Conservation (phyloP, 2,329 filamentous ascomycete species). For the Nigrospora oryzae region DNA sequence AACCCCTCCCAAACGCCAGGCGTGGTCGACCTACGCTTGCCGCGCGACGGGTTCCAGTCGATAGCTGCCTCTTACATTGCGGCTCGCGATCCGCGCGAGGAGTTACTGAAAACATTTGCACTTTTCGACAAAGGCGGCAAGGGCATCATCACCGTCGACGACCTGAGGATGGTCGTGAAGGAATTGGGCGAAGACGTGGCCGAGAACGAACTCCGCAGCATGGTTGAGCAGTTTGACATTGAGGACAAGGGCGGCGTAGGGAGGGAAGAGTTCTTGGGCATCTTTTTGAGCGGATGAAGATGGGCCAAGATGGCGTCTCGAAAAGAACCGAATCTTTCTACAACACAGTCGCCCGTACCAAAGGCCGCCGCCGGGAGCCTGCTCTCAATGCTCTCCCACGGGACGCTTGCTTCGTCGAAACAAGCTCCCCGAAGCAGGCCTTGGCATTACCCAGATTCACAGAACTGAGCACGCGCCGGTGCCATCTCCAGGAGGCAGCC, state of each 20-base stretch:
- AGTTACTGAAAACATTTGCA: conserved; percentile 84
- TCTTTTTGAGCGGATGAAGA: conserved; percentile 26
- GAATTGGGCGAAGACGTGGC: conserved; percentile 89
- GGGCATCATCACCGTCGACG: conserved; percentile 81
- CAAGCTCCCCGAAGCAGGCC: not conserved
- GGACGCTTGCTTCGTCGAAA: not conserved
- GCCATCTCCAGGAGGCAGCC: not conserved
- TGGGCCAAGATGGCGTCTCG: not conserved
- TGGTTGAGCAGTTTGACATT: conserved; percentile 98
- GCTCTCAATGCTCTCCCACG: not conserved
- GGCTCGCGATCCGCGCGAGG: conserved; percentile 77
- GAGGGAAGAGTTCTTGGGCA: conserved; percentile 60
- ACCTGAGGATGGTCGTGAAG: conserved; percentile 77
- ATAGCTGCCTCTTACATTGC: conserved; percentile 75
- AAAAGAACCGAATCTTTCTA: not conserved
- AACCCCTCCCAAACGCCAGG: conserved; percentile 43
- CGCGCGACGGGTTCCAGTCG: conserved; percentile 62
- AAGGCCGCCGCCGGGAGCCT: not conserved
- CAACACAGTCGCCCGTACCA: not conserved
- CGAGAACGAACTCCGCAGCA: conserved; percentile 84
- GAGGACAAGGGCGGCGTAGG: conserved; percentile 79
- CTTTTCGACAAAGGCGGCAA: conserved; percentile 92
- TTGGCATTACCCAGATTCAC: not conserved
- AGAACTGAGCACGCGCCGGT: too few relatives aligned
- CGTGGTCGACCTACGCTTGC: conserved; percentile 62